phyloP scores from a whole-genome alignment of 2,329 filamentous ascomycete genomes.

The Sporothrix sp. region DNA sequence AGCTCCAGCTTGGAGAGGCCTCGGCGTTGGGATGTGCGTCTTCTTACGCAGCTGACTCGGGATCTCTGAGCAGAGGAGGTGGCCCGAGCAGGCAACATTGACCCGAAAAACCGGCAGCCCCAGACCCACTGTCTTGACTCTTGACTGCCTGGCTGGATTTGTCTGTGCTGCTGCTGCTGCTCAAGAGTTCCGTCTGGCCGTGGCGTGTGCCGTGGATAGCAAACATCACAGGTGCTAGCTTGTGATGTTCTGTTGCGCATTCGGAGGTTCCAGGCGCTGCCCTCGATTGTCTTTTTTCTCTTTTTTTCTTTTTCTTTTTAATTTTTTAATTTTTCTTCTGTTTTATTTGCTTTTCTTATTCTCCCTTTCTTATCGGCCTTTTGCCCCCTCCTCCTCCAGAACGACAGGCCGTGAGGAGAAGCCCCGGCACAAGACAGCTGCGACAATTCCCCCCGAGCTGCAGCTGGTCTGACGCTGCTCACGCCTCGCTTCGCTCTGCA shows the following conservation, averaged over 20 bases:
- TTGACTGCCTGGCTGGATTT: not conserved
- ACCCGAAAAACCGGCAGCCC: conserved; percentile 6
- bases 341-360: not conserved
- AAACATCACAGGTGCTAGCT: not conserved
- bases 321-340: not conserved
- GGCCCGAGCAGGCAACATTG: conserved; percentile 11
- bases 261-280: no score
- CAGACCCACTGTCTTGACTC: no score
- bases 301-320: not conserved
- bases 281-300: not conserved
- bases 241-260: not conserved
- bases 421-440: not conserved
- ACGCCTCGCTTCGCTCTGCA: not conserved
- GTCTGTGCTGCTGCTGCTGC: not conserved
- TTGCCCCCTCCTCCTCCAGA: not conserved
- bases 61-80: not conserved
- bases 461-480: not conserved
- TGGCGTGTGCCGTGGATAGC: conserved; percentile 5
- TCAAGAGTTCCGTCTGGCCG: conserved; percentile 11
- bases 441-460: conserved; percentile 10
- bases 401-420: not conserved
- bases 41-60: not conserved
- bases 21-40: conserved; percentile 1
- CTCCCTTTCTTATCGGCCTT: not conserved
- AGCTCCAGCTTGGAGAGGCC: not conserved